Evolutionary conservation across 139 green algal species (phyloP), one percentile per base, ranked within the genome.

Genomic region (Mychonastes homosphaera): DNA sequence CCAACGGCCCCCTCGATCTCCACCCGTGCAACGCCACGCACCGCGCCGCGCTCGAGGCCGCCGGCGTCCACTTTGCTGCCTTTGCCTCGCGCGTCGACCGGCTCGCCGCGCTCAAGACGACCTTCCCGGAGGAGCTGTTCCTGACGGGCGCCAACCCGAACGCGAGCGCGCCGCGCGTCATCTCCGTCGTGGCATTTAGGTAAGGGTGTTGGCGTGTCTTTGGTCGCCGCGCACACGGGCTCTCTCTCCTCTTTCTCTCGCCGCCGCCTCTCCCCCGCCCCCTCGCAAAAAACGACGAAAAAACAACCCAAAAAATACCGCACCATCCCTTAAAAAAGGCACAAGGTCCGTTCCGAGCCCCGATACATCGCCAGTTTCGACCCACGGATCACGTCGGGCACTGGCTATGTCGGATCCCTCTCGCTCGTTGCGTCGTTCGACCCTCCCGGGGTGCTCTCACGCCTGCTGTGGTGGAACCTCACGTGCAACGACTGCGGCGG

Each of bases 401-500:
- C 50, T 24, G 61, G 61, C 2, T 67, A 61, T 32, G 61, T 67
- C 8, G 15, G 30, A 3, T 49, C 27, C 10, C 15, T 67, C 21
- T 34, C 61, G 16, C n/a, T 67, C 26, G 16, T 67, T 19, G 39
- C 61, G 21, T 55, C 53, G 50, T 62, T 67, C 24, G n/a, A n/a
- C n/a, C n/a, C n/a, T n/a, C n/a, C n/a, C 30, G 62, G 62, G 2
- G 39, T n/a, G 7, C n/a, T 69, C 15, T 51, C 46, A 35, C 62
- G 62, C 33, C 62, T 69, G 24, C 53, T 57, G 44, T 69, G 50
- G 12, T 69, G 50, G 53, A 62, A 69, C 44, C 53, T 63, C 0
- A 69, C 52, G 5, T 69, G 62, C 62, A 69, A 69, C 19, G 62
- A 69, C 33, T 69, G 62, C 38, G 62, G 62, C 19, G 62, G 62